Evolutionary conservation across 83 land plant genomes (phyloP).

Genomic region (Thuja plicata): DNA sequence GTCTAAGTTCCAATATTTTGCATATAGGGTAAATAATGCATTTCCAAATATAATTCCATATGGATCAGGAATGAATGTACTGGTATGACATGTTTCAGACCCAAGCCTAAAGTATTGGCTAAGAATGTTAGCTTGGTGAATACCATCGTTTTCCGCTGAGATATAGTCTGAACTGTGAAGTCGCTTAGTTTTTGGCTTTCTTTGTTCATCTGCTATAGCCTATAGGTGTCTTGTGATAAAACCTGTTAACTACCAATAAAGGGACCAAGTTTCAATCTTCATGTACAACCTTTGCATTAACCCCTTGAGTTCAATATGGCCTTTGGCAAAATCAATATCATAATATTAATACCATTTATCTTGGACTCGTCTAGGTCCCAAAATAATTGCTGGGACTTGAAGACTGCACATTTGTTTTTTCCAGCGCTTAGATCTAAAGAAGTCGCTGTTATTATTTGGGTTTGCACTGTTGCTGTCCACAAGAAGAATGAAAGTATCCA

Average conservation of each 20-base stretch:
- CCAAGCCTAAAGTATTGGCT: constrained; percentile 77
- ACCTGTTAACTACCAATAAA: constrained; percentile 60
- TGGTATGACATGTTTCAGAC: constrained; percentile 87
- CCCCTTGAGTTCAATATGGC: constrained; percentile 71
- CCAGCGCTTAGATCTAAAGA: neutral
- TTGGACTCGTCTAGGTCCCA: constrained; percentile 72
- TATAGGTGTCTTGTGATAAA: constrained; percentile 23
- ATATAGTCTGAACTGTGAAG: constrained; percentile 21
- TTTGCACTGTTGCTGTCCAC: constrained; percentile 9
- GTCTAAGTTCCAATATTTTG: no score
- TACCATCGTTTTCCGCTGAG: constrained; percentile 46
- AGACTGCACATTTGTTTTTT: constrained; percentile 37
- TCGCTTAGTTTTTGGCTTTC: neutral
- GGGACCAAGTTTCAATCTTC: constrained; percentile 74
- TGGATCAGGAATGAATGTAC: constrained; percentile 59
- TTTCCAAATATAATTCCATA: constrained; percentile 79
- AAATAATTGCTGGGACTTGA: constrained; percentile 61
- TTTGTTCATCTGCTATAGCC: neutral
- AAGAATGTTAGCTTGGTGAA: constrained; percentile 35
- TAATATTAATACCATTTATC: constrained; percentile 61
- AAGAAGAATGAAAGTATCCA: neutral
- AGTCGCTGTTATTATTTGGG: neutral
- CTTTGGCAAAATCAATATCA: constrained; percentile 65
- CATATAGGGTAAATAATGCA: no score
- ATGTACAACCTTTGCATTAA: constrained; percentile 80